Evolutionary conservation across 192 early-diverging fungal genomes (phyloP), one percentile per base, ranked within the genome.

Genomic region (Paraglomus brasilianum): DNA sequence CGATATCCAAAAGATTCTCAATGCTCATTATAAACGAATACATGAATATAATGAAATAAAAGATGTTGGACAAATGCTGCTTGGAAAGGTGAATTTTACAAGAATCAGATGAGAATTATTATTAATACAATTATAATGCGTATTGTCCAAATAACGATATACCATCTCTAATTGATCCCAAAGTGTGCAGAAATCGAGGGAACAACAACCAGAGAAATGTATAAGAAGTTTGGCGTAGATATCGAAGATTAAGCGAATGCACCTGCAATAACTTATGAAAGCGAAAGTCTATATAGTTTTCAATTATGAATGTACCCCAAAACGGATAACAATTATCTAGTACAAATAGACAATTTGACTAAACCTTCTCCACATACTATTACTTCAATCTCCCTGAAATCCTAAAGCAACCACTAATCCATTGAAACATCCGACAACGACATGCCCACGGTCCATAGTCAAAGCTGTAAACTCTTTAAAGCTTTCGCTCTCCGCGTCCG

Each of bases 31-130:
- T 49, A 74, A 78, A 49, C 74, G 73, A 13, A 56, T 87, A 40
- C 86, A 86, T 52, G 72, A 79, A 39, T 87, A 87, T 63, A 87
- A 87, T n/a, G 85, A 85, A 72, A 82, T 87, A 64, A 87, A 87
- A 74, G 86, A 87, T 57, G 69, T 77, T 19, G 86, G 84, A 22
- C 83, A 86, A 59, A 75, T 76, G 36, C 66, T 78, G 42, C 58
- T 78, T 42, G 74, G 79, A 39, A 82, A 78, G 78, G 74, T 75
- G 50, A 47, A 11, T 24, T 41, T 15, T 10, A 64, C 21, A 8
- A 5, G 1, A 30, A 40, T 30, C 30, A 50, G 14, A 65, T 14
- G 48, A 13, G 4, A 42, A 15, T 63, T 46, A 50, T 17, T 36
- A 5, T 5, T 40, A 7, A 50, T 56, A 15, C 5, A 22, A 5